These are phyloP conservation scores for Diplodia scrobiculata DNA, from an alignment of 2,329 filamentous ascomycete genomes.

Conservation along the genomic window DNA sequence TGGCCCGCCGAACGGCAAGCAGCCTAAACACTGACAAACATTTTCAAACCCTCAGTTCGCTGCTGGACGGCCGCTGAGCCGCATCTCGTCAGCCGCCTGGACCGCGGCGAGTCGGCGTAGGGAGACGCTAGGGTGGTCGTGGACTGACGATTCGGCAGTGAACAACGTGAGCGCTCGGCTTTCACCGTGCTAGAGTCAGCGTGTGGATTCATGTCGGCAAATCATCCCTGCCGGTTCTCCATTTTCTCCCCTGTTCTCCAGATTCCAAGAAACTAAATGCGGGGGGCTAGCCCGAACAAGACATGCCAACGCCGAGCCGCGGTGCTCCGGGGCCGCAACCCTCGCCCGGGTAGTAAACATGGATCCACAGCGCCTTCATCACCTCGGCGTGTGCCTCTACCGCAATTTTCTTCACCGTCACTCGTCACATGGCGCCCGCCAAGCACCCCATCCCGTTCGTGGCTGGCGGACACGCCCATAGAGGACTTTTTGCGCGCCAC, in stretches of 20 bases:
- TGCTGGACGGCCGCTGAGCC: not conserved
- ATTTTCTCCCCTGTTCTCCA: slow-evolving; percentile 14
- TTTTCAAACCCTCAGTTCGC: not conserved
- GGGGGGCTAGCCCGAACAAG: slow-evolving; percentile 13
- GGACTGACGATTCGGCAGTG: slow-evolving; percentile 16
- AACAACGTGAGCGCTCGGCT: slow-evolving; percentile 21
- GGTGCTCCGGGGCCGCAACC: slow-evolving; percentile 1
- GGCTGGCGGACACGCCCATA: slow-evolving; percentile 17
- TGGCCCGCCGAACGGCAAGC: not conserved
- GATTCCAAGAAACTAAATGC: slow-evolving; percentile 17
- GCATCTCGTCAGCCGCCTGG: not conserved
- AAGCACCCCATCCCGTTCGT: not conserved
- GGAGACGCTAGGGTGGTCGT: slow-evolving; percentile 5
- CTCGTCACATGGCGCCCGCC: slow-evolving; percentile 18
- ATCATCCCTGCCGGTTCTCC: not conserved
- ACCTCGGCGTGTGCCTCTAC: not conserved
- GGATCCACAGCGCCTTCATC: slow-evolving; percentile 11
- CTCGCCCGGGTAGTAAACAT: not conserved
- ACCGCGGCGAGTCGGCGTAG: not conserved
- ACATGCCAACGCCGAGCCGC: not conserved
- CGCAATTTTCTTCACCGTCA: slow-evolving; percentile 19
- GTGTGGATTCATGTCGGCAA: slow-evolving; percentile 10
- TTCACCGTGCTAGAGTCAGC: slow-evolving; percentile 4
- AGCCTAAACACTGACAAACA: not conserved
- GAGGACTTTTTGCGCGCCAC: slow-evolving; percentile 4